phyloP scores from a whole-genome alignment of 1,139 yeast species.

The Tardiomyces depauwii region DNA sequence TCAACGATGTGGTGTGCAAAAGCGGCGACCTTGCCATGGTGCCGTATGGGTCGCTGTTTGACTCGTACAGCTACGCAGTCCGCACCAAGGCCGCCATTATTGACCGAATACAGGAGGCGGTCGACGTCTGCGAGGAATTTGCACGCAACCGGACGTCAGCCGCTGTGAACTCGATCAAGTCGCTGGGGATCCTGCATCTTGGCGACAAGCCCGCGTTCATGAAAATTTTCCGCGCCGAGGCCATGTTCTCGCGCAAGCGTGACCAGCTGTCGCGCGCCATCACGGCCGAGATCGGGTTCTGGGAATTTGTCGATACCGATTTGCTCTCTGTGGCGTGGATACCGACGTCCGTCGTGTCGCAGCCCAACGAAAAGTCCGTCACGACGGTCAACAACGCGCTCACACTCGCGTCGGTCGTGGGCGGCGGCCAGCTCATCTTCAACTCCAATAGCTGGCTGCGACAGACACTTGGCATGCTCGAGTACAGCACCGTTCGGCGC shows the following conservation, averaged over 20 bases:
- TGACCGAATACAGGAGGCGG: conserved; percentile 51
- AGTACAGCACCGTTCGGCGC: conserved; percentile 9
- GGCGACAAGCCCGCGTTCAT: conserved; percentile 44
- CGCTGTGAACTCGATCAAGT: conserved; percentile 52
- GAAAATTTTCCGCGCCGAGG: conserved; percentile 60
- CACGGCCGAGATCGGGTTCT: conserved; percentile 44
- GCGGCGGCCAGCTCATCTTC: conserved; percentile 23
- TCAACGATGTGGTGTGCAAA: conserved; percentile 41
- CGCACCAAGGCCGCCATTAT: conserved; percentile 61
- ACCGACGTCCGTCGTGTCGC: background rate
- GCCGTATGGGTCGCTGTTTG: conserved; percentile 51
- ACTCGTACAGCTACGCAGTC: conserved; percentile 58
- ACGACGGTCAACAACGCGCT: conserved; percentile 29
- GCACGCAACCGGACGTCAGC: conserved; percentile 52
- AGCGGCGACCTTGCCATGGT: conserved; percentile 51
- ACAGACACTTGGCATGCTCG: background rate
- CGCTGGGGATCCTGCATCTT: conserved; percentile 36
- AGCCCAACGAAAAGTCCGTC: conserved; percentile 17
- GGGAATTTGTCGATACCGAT: conserved; percentile 57
- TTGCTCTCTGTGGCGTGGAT: conserved; percentile 1
- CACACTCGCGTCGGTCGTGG: conserved; percentile 29
- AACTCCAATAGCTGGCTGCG: conserved; percentile 16
- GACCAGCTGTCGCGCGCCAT: conserved; percentile 55
- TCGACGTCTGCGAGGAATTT: conserved; percentile 49
- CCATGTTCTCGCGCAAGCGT: conserved; percentile 72